A percentile compares a stretch with the other conserved stretches of the same genome.
These are phyloP conservation scores for Acanthamoeba royreba DNA, from an alignment of 208 protist genomes.

Conservation along the genomic window DNA sequence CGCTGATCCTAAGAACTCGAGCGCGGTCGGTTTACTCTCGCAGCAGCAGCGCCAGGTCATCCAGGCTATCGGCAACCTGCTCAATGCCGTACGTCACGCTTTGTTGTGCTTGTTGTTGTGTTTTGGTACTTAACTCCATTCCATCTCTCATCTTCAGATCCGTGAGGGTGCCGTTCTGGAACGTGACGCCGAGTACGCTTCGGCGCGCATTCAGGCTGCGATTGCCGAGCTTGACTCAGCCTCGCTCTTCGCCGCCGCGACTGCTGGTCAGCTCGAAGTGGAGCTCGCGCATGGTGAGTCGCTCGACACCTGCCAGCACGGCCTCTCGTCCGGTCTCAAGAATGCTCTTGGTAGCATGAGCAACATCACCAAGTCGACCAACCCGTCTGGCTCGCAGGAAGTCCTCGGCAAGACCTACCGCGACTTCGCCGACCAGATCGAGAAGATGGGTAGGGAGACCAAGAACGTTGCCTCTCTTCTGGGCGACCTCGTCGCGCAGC, in stretches of 20 bases:
- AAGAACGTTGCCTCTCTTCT: conserved; percentile 40
- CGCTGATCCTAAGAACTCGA: conserved; percentile 44
- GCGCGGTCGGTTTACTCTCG: neutral
- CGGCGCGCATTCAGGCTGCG: neutral
- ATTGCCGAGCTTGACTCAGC: conserved; percentile 36
- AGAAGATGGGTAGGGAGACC: conserved; percentile 26
- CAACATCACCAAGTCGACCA: neutral
- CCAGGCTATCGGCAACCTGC: conserved; percentile 32
- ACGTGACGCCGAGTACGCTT: conserved; percentile 24
- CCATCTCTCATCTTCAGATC: neutral
- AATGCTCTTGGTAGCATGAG: neutral
- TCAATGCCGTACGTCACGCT: conserved; percentile 18
- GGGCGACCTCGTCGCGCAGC: conserved; percentile 11
- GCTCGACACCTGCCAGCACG: neutral
- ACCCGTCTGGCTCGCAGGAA: conserved; percentile 16
- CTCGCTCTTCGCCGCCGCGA: conserved; percentile 3
- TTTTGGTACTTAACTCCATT: neutral
- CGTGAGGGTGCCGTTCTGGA: conserved; percentile 21
- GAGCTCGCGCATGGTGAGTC: neutral
- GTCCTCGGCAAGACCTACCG: conserved; percentile 18
- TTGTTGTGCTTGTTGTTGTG: neutral
- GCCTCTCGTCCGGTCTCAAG: neutral
- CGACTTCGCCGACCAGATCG: conserved; percentile 21
- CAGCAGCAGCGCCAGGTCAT: conserved; percentile 25
- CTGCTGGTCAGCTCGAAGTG: conserved; percentile 6